Evolutionary conservation across 2,329 filamentous ascomycete genomes (phyloP).

Genomic region (Sclerotinia glacialis): DNA sequence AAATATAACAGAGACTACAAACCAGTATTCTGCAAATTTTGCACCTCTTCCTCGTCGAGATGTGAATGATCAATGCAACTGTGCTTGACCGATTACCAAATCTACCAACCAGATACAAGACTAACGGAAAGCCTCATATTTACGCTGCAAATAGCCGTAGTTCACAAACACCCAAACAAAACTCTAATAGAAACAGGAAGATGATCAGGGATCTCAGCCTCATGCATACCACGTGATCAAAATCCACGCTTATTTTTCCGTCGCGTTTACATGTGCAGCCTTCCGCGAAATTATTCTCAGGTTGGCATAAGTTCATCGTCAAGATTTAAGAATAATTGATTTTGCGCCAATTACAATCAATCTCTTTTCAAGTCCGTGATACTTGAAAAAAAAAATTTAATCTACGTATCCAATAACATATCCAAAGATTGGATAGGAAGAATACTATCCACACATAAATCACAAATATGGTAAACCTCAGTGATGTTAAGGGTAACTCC

Average conservation of each 20-base stretch:
- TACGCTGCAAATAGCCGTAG: not conserved
- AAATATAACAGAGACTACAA: not conserved
- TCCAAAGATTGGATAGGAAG: conserved; percentile 1
- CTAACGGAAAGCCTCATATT: conserved; percentile 5
- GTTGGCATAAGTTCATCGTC: conserved; percentile 16
- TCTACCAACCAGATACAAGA: not conserved
- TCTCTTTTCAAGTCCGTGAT: not conserved
- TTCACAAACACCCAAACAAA: not conserved
- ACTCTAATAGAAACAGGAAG: conserved; percentile 2
- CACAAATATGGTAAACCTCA: conserved; percentile 74
- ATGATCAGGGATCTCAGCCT: conserved; percentile 16
- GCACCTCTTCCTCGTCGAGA: not conserved
- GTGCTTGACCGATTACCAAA: conserved; percentile 13
- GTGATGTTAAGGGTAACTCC: conserved; percentile 89
- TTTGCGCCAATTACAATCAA: conserved; percentile 5
- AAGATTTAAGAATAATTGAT: conserved; percentile 6
- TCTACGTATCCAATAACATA: not conserved
- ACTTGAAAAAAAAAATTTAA: not conserved
- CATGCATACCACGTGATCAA: conserved; percentile 4
- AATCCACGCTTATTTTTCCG: conserved; percentile 12
- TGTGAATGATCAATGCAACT: not conserved
- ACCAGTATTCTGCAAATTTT: not conserved
- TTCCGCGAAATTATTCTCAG: conserved; percentile 22
- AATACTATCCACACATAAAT: conserved; percentile 6
- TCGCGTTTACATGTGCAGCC: conserved; percentile 22